These are phyloP conservation scores for Thalassiosira profunda DNA, from an alignment of 108 stramenopile genomes.

Conservation along the genomic window DNA sequence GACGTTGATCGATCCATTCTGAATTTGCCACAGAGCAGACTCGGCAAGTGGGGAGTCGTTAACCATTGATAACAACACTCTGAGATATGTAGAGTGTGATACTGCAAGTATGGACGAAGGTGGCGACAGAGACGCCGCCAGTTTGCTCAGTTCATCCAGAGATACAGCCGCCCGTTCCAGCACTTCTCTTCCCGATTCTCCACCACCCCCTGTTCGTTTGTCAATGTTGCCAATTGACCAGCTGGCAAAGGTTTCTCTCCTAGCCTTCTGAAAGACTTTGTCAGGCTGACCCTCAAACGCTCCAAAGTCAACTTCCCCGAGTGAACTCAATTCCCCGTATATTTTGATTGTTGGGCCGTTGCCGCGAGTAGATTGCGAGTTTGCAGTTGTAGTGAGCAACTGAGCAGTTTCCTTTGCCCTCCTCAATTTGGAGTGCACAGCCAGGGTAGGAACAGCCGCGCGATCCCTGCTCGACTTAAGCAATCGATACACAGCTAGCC, in stretches of 20 bases:
- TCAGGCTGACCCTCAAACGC: constrained; percentile 65
- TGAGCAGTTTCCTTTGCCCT: constrained; percentile 73
- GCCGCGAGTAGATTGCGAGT: too few species aligned
- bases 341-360: too few species aligned
- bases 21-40: constrained; percentile 49
- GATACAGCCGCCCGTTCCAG: too few species aligned
- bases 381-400: constrained; percentile 30
- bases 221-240: constrained; percentile 77
- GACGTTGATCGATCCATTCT: constrained; percentile 76
- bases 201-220: constrained; percentile 51
- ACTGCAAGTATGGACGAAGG: constrained; percentile 54
- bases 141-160: too few species aligned
- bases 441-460: constrained; percentile 36
- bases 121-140: constrained; percentile 15
- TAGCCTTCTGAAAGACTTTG: constrained; percentile 40
- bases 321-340: constrained; percentile 26
- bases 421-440: constrained; percentile 54
- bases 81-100: constrained; percentile 71
- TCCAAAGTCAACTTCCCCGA: constrained; percentile 86
- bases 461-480: background rate
- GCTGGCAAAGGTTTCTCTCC: constrained; percentile 60
- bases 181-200: constrained; percentile 78
- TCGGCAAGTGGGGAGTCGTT: constrained; percentile 59
- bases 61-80: constrained; percentile 58
- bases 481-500: constrained; percentile 50